Evolutionary conservation across 2,329 filamentous ascomycete genomes (phyloP).

Genomic region (Scopulariopsis brevicaulis): DNA sequence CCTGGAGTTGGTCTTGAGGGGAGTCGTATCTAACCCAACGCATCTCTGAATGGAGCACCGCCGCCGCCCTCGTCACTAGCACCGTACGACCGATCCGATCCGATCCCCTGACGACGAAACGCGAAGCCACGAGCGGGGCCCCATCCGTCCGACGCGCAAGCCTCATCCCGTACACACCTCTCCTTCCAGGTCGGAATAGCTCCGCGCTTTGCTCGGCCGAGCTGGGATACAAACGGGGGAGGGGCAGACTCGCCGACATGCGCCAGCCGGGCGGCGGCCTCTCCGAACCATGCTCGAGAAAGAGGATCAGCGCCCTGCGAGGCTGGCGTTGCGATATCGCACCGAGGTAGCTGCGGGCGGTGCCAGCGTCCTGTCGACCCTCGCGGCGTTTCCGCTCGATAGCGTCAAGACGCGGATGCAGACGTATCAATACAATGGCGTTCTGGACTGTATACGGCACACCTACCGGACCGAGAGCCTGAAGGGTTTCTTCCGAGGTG

Average conservation of each 20-base stretch:
- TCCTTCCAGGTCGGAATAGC: not conserved
- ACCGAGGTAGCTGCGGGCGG: slow-evolving; percentile 71
- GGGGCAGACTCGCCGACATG: slow-evolving; percentile 1
- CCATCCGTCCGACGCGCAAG: not conserved
- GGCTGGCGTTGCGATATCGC: slow-evolving; percentile 60
- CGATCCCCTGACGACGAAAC: not conserved
- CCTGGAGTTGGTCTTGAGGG: slow-evolving; percentile 2
- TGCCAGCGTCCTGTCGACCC: slow-evolving; percentile 67
- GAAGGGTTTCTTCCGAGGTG: slow-evolving; percentile 72
- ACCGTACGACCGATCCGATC: not conserved
- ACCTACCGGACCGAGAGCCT: slow-evolving; percentile 67
- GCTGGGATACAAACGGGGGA: not conserved
- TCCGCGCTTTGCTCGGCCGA: not conserved
- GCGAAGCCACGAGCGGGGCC: not conserved
- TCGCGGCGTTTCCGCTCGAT: slow-evolving; percentile 75
- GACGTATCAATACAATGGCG: slow-evolving; percentile 68
- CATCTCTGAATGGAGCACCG: not conserved
- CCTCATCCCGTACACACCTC: not conserved
- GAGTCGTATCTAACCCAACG: not conserved
- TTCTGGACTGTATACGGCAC: slow-evolving; percentile 60
- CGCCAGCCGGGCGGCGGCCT: not conserved
- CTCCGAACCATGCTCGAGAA: slow-evolving; percentile 4
- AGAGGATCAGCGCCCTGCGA: not conserved
- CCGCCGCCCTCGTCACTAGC: not conserved
- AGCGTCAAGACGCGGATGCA: slow-evolving; percentile 88